A percentile compares a stretch with the other conserved stretches of the same genome.
These are phyloP conservation scores for Daldinia concentrica DNA, from an alignment of 495 filamentous ascomycete genomes.

Conservation along the genomic window DNA sequence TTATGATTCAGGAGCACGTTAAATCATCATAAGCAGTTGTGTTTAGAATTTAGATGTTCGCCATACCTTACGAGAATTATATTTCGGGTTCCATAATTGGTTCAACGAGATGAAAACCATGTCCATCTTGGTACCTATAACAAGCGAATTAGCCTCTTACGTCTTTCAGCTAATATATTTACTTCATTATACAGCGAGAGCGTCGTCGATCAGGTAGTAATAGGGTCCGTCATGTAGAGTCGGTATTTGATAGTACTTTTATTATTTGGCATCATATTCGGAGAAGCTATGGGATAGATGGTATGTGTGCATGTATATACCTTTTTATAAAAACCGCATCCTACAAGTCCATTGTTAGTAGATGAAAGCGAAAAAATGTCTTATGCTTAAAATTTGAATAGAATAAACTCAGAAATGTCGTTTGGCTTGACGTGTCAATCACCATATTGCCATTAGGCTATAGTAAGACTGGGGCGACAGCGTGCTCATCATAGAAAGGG, in stretches of 20 bases:
- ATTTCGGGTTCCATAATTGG: background rate
- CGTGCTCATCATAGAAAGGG: conserved; percentile 76
- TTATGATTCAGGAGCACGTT: conserved; percentile 68
- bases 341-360: conserved; percentile 25
- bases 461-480: conserved; percentile 96
- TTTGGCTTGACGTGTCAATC: conserved; percentile 95
- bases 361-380: background rate
- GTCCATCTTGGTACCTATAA: background rate
- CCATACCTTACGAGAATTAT: conserved; percentile 37
- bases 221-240: conserved; percentile 55
- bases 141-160: conserved; percentile 12
- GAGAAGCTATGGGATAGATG: background rate
- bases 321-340: conserved; percentile 4
- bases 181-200: conserved; percentile 30
- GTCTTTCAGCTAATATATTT: background rate
- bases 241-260: conserved; percentile 75
- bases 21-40: conserved; percentile 67
- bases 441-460: conserved; percentile 70
- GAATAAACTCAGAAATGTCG: conserved; percentile 74
- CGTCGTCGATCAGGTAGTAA: conserved; percentile 57
- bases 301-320: background rate
- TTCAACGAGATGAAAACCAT: background rate
- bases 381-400: conserved; percentile 8
- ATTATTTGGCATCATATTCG: conserved; percentile 63
- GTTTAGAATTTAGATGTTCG: background rate